Evolutionary conservation across 106 monocot species (phyloP).

Genomic region (Phalaenopsis equestris): DNA sequence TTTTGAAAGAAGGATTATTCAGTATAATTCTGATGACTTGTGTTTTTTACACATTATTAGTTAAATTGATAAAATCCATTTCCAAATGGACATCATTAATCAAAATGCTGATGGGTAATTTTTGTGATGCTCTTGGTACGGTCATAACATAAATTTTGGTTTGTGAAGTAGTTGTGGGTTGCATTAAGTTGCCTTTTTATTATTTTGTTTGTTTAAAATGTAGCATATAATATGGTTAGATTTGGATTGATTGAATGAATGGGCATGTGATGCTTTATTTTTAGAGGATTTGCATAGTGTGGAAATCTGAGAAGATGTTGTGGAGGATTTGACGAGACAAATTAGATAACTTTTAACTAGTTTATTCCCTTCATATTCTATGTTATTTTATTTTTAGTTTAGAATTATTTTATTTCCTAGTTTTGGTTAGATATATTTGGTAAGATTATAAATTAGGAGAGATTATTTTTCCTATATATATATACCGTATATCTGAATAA

Average conservation of each 20-base stretch:
- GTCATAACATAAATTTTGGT: background rate
- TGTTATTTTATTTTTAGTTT: too few relatives aligned
- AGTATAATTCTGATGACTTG: background rate
- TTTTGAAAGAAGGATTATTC: background rate
- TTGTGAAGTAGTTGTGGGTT: background rate
- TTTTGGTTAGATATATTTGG: too few relatives aligned
- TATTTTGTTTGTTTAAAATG: background rate
- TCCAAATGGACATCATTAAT: background rate
- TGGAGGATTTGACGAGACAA: too few relatives aligned
- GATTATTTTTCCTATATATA: too few relatives aligned
- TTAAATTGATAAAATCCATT: background rate
- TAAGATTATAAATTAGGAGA: too few relatives aligned
- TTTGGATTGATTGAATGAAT: background rate
- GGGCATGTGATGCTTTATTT: background rate
- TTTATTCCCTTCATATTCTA: too few relatives aligned
- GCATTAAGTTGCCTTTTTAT: background rate
- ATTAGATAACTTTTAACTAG: too few relatives aligned
- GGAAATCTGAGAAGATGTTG: too few relatives aligned
- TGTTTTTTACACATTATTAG: background rate
- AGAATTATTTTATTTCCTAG: too few relatives aligned
- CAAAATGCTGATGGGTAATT: background rate
- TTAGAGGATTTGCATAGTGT: background rate
- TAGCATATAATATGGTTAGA: background rate
- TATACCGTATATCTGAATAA: too few relatives aligned
- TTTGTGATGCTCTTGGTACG: background rate